These are phyloP conservation scores for Seiridium unicorne DNA, from an alignment of 2,329 filamentous ascomycete genomes.

Conservation along the genomic window DNA sequence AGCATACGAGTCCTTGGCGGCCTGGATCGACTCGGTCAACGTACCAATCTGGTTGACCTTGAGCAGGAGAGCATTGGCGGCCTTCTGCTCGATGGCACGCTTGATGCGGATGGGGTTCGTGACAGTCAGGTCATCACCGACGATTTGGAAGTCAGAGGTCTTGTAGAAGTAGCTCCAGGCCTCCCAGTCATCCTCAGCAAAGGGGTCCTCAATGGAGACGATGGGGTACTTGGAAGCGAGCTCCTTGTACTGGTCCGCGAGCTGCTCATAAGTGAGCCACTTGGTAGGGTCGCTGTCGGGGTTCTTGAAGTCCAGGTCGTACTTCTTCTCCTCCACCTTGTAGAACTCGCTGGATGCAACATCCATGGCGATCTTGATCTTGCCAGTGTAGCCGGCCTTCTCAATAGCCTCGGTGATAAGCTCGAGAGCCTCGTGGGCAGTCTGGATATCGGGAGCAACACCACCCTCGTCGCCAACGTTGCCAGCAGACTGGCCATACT, in stretches of 20 bases:
- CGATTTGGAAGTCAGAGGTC: constrained; percentile 97
- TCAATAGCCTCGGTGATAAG: constrained; percentile 95
- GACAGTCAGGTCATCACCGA: constrained; percentile 97
- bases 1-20: constrained; percentile 96
- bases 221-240: constrained; percentile 96
- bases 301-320: constrained; percentile 99
- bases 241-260: constrained; percentile 85
- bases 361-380: constrained; percentile 99
- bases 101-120: constrained; percentile 99
- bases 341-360: constrained; percentile 99
- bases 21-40: constrained; percentile 97
- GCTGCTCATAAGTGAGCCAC: constrained; percentile 98
- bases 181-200: constrained; percentile 99
- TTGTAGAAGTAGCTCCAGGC: constrained; percentile 99
- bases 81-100: constrained; percentile 99
- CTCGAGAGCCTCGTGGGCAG: constrained; percentile 91
- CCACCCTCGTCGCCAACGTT: constrained; percentile 99
- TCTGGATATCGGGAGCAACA: constrained; percentile 98
- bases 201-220: constrained; percentile 97
- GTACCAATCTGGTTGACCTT: constrained; percentile 99
- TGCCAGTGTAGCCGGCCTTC: constrained; percentile 89
- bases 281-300: constrained; percentile 92
- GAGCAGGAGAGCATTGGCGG: constrained; percentile 94
- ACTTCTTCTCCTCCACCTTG: constrained; percentile 97
- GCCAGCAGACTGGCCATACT: constrained; percentile 97